These are phyloP conservation scores for Hanseniaspora mollemarum DNA, from an alignment of 805 yeast genomes.

Conservation along the genomic window DNA sequence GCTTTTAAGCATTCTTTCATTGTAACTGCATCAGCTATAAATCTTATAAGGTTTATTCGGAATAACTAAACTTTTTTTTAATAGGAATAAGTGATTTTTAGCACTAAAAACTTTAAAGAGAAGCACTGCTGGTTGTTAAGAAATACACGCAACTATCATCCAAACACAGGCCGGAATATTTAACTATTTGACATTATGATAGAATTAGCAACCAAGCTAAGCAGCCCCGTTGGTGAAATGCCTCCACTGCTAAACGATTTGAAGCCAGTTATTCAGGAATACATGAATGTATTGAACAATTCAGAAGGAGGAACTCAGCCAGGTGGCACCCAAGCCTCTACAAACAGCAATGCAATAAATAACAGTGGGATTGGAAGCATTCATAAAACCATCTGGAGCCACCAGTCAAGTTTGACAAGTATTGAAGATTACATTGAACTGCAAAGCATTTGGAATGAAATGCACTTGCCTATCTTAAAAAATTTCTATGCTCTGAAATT, in stretches of 20 bases:
- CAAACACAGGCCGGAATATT: too few species aligned
- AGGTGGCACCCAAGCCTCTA: not conserved
- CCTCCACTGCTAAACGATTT: slow-evolving; percentile 23
- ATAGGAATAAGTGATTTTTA: slow-evolving; percentile 18
- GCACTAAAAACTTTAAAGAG: slow-evolving; percentile 17
- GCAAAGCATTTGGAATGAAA: slow-evolving; percentile 41
- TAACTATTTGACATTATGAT: too few species aligned
- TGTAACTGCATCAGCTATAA: too few species aligned
- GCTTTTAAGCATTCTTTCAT: too few species aligned
- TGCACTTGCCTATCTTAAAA: slow-evolving; percentile 53
- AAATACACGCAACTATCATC: too few species aligned
- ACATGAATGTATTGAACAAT: slow-evolving; percentile 4
- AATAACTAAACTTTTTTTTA: slow-evolving; percentile 15
- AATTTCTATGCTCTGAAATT: slow-evolving; percentile 18
- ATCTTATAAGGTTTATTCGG: not conserved
- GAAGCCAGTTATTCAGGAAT: slow-evolving; percentile 7
- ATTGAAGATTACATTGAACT: slow-evolving; percentile 35
- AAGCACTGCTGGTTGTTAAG: too few species aligned
- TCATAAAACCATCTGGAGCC: slow-evolving; percentile 11
- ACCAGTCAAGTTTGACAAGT: slow-evolving; percentile 9
- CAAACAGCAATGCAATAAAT: not conserved
- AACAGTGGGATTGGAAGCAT: slow-evolving; percentile 11
- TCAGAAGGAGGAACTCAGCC: not conserved
- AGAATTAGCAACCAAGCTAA: slow-evolving; percentile 25
- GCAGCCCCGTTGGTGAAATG: slow-evolving; percentile 24